These are phyloP conservation scores for Hypomontagnella submonticulosa DNA, from an alignment of 495 filamentous ascomycete genomes.

Conservation along the genomic window DNA sequence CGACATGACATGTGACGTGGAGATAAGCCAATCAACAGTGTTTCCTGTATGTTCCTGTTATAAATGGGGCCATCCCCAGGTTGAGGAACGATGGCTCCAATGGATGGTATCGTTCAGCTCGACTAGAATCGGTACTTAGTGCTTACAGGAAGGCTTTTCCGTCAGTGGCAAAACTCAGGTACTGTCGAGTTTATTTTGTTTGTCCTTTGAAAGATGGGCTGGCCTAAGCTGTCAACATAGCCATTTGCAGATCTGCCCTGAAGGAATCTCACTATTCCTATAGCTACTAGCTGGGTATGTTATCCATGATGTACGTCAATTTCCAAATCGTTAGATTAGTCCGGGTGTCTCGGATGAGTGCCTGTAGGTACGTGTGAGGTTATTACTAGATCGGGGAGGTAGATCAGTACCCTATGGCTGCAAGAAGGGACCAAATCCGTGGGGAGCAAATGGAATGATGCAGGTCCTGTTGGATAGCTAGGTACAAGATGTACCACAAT, in stretches of 20 bases:
- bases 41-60: background rate
- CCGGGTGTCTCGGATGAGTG: constrained; percentile 9
- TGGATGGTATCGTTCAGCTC: background rate
- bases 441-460: constrained; percentile 25
- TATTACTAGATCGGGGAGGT: constrained; percentile 30
- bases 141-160: constrained; percentile 4
- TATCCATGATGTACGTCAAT: constrained; percentile 35
- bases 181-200: constrained; percentile 10
- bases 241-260: constrained; percentile 35
- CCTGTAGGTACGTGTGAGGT: constrained; percentile 8
- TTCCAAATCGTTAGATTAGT: constrained; percentile 13
- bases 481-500: constrained; percentile 12
- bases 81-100: too few relatives aligned
- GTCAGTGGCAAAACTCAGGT: constrained; percentile 16
- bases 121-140: background rate
- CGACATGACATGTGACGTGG: constrained; percentile 34
- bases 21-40: constrained; percentile 16
- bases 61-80: too few relatives aligned
- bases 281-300: background rate
- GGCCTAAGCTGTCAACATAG: constrained; percentile 21
- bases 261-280: constrained; percentile 35
- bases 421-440: constrained; percentile 33
- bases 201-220: constrained; percentile 2
- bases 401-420: constrained; percentile 29
- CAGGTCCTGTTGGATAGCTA: constrained; percentile 31